phyloP scores from a whole-genome alignment of 1,284 basidiomycete species.

The Boletellus dicymbophilus region DNA sequence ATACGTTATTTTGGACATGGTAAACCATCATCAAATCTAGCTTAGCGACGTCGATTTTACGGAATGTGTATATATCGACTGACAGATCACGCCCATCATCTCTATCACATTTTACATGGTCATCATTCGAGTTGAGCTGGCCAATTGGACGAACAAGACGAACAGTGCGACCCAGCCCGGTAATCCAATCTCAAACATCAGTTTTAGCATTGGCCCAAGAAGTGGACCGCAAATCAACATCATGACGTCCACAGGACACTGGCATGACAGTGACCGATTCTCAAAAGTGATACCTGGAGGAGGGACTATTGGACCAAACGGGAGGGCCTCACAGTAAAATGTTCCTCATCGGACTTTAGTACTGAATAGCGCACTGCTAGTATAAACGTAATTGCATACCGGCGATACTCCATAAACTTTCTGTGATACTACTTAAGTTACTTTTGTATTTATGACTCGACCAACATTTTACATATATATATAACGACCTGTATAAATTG shows the following conservation, averaged over 20 bases:
- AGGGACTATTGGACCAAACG: too few species aligned
- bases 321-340: too few species aligned
- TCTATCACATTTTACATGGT: conserved; percentile 3
- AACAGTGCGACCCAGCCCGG: too few species aligned
- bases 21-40: not conserved
- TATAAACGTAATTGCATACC: too few species aligned
- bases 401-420: too few species aligned
- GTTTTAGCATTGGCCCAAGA: not conserved
- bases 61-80: not conserved
- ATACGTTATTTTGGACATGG: not conserved
- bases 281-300: too few species aligned
- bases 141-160: not conserved
- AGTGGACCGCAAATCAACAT: not conserved
- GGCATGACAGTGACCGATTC: not conserved
- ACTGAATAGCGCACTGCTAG: too few species aligned
- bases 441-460: too few species aligned
- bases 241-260: not conserved
- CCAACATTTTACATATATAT: too few species aligned
- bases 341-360: too few species aligned
- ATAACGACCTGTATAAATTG: too few species aligned
- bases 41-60: not conserved
- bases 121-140: not conserved
- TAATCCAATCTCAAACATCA: not conserved
- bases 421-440: too few species aligned
- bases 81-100: conserved; percentile 1